These are phyloP conservation scores for Teunomyces pallodes DNA, from an alignment of 805 yeast genomes.

Conservation along the genomic window DNA sequence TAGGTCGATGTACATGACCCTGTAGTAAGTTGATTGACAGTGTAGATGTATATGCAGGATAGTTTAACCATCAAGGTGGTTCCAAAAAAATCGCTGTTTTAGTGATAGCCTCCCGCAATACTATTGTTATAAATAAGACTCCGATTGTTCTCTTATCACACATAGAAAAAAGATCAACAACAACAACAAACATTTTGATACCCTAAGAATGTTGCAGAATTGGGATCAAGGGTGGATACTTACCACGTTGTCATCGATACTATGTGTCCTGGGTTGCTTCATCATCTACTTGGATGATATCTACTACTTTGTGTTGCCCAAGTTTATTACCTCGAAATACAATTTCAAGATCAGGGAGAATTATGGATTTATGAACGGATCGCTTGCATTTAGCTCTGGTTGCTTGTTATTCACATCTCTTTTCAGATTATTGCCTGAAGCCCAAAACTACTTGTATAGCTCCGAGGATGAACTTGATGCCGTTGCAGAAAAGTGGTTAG, in stretches of 20 bases:
- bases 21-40: neutral
- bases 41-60: neutral
- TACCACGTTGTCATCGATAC: conserved; percentile 60
- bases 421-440: conserved; percentile 73
- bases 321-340: conserved; percentile 32
- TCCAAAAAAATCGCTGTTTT: neutral
- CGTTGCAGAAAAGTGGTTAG: conserved; percentile 16
- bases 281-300: conserved; percentile 61
- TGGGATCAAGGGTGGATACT: conserved; percentile 60
- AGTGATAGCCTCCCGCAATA: neutral
- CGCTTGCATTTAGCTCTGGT: conserved; percentile 78
- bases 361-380: conserved; percentile 64
- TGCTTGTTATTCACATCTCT: conserved; percentile 78
- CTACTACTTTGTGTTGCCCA: conserved; percentile 43
- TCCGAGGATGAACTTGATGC: conserved; percentile 10
- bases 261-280: conserved; percentile 71
- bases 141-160: neutral
- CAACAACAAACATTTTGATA: neutral
- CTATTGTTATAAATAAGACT: neutral
- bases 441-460: conserved; percentile 44
- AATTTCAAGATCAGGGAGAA: conserved; percentile 58
- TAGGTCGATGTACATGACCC: neutral
- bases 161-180: neutral
- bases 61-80: neutral
- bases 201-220: conserved; percentile 4